Evolutionary conservation across 371 early-diverging fungal genomes (phyloP), one percentile per base, ranked within the genome.

Genomic region (Zychaea mexicana): DNA sequence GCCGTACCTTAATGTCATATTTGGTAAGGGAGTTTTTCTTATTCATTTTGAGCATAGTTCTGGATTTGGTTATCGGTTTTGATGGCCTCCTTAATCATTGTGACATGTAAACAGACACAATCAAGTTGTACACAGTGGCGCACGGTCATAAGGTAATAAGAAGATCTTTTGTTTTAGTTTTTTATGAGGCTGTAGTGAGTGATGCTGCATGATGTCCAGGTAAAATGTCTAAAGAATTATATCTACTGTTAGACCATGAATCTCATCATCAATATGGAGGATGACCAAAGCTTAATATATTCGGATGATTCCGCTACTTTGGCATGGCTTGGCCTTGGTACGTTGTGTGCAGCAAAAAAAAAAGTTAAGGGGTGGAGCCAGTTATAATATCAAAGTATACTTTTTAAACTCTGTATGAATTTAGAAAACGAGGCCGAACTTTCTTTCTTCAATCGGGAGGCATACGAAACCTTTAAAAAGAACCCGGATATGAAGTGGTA

Each of bases 401-500:
- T 49, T 57, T 24, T 65, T 61, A 30, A 15, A 10, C 15, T 36
- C 36, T 1, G 13, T 12, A 12, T 42, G 42, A 6, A 6, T 22
- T 5, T 65, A 90, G 92, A 89, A 71, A 88, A 92, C 74, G 96
- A 96, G 56, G 88, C 94, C 1, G 96, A 96, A 70, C 67, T 96
- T 21, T 92, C 92, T 2, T 87, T 90, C 70, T 96, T 95, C 71
- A 90, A 91, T 69, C 71, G 77, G 22, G 88, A 77, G n/a, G 77
- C 85, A 26, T 96, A 94, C 68, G 81, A 88, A 27, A 73, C 68
- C 15, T 96, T 85, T 73, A 91, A 90, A 70, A 70, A 70, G 53
- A 77, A 95, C 61, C 95, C 95, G n/a, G 89, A 90, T 53, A 89
- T 88, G 64, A 92, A 88, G 65, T 96, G 95, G 96, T 81, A 63